Base-by-base conservation (phyloP, 1,284 basidiomycete species). In the Chalciporus piperatoides region DNA sequence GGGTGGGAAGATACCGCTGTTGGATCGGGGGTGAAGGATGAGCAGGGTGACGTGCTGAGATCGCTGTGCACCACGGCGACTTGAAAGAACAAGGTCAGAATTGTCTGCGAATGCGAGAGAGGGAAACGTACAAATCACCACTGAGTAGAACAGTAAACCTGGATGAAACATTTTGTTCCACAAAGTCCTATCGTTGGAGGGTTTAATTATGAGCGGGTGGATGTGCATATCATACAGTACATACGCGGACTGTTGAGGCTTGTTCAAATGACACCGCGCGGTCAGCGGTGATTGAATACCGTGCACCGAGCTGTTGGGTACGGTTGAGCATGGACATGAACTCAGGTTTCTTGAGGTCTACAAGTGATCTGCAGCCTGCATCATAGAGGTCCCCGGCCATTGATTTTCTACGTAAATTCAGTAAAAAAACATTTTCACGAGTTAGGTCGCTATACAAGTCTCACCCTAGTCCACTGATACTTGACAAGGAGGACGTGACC, bases 91-190 rank as follows among this genome's bases (percentile, higher is more conserved):
- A 25, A 27, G 6, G 6, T 50, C 53, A 54, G n/a, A 54, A 24
- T 28, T 11, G 7, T 1, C 2, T 15, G 14, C 4, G 12, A 42
- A 6, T 48, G 21, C 48, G 39, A 41, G 67, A 4, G 44, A 63
- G 24, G 9, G 19, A 14, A 6, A 64, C 80, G 60, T 56, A 83
- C 81, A 80, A 78, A 59, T 70, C 70, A 12, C 80, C 82, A 0
- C 68, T 68, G 15, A 79, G 57, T 19, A 71, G 54, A 17, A 78
- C 49, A 51, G 79, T 73, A 54, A 73, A 77, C 32, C 70, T 70
- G n/a, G 69, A 56, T 17, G 74, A 70, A 7, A 82, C 54, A 48
- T 70, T 70, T 9, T 73, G 64, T 27, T 64, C 65, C 44, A 79
- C 68, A 39, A 77, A 77, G 47, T 69, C 63, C 77, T 80, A 43